A percentile compares a stretch with the other conserved stretches of the same genome.
Conservation (phyloP, 1,284 basidiomycete genomes). For the Cryptococcus sp. region DNA sequence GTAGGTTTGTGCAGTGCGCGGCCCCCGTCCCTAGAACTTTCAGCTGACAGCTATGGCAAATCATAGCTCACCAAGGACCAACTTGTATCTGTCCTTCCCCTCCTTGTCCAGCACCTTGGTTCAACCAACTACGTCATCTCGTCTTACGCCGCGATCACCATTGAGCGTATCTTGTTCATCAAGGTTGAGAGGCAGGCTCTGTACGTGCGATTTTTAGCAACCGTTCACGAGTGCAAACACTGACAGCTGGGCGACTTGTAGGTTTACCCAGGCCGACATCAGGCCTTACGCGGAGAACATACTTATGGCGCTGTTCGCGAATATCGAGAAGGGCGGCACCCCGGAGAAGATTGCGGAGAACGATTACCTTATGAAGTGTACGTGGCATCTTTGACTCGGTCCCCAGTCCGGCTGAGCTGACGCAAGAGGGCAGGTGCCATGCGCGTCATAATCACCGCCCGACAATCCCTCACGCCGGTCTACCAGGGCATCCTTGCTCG, state of each 20-base stretch:
- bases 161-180: conserved; percentile 84
- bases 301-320: conserved; percentile 71
- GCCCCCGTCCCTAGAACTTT: not conserved
- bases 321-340: conserved; percentile 76
- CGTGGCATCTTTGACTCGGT: conserved; percentile 27
- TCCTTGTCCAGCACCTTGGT: conserved; percentile 78
- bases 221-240: not conserved
- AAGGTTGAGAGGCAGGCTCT: conserved; percentile 67
- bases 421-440: conserved; percentile 64
- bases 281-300: conserved; percentile 74
- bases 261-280: conserved; percentile 82
- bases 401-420: not conserved
- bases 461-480: conserved; percentile 67
- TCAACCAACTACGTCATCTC: conserved; percentile 79
- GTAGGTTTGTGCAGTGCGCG: conserved; percentile 49
- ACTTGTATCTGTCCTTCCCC: conserved; percentile 82
- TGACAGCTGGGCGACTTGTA: conserved; percentile 45
- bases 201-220: conserved; percentile 52
- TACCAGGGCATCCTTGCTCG: conserved; percentile 68
- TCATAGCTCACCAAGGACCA: conserved; percentile 86
- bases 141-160: conserved; percentile 60
- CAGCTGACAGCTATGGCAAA: not conserved
- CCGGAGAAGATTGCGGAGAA: conserved; percentile 97
- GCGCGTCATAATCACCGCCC: conserved; percentile 87
- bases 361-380: conserved; percentile 97